Evolutionary conservation across 441 rosid species (phyloP).

Genomic region (Erodium texanum): DNA sequence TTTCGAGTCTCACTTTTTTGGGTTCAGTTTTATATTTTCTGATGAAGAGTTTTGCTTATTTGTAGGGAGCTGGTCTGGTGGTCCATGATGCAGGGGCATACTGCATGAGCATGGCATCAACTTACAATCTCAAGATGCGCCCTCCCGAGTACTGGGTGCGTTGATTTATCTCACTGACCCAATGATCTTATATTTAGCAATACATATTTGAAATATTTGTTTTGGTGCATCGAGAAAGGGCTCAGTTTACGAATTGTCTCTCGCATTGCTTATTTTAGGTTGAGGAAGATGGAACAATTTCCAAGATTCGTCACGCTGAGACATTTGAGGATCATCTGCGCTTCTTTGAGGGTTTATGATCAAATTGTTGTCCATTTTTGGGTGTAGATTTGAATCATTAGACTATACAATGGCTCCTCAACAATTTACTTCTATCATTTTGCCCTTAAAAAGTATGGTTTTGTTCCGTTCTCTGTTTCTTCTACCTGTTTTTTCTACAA

Average conservation of each 20-base stretch:
- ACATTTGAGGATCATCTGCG: constrained; percentile 75
- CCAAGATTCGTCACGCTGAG: constrained; percentile 81
- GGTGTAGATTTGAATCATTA: no score
- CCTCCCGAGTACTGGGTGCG: constrained; percentile 98
- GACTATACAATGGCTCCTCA: no score
- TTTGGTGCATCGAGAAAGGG: background rate
- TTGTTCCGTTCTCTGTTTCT: no score
- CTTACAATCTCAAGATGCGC: constrained; percentile 98
- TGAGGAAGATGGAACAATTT: constrained; percentile 72
- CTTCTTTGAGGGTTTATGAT: constrained; percentile 65
- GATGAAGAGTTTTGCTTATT: constrained; percentile 19
- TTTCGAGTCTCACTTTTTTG: background rate
- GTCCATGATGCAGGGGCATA: constrained; percentile 99
- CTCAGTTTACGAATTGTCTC: no score
- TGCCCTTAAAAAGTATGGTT: no score
- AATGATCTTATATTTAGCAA: background rate
- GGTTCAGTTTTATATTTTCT: constrained; percentile 3
- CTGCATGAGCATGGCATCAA: constrained; percentile 99
- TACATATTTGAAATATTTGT: background rate
- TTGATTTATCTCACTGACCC: background rate
- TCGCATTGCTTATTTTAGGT: constrained; percentile 38
- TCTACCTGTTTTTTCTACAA: no score
- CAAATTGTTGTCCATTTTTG: background rate
- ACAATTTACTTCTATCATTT: no score
- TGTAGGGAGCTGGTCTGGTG: constrained; percentile 85